Evolutionary conservation across 169 alveolate genomes (phyloP).

Genomic region (Plasmodium cynomolgi): DNA sequence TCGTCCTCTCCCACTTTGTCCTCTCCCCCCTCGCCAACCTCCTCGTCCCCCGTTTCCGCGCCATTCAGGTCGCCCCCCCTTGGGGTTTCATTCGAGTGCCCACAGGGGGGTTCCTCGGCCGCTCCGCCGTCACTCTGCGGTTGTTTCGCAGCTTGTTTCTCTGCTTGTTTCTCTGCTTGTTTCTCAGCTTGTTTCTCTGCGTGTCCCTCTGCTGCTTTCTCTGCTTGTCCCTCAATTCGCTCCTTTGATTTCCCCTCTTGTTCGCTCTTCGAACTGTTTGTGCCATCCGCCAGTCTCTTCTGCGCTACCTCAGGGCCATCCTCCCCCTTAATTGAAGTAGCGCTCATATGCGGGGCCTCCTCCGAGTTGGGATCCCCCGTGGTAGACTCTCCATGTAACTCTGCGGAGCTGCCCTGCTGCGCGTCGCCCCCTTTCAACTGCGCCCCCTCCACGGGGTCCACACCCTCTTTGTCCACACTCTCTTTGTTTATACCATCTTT

Average conservation of each 20-base stretch:
- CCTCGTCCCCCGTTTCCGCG: not conserved
- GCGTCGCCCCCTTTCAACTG: not conserved
- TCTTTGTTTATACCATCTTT: no score
- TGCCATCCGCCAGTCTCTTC: not conserved
- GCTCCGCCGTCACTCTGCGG: not conserved
- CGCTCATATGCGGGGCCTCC: not conserved
- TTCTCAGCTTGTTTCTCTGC: not conserved
- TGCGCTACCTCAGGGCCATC: not conserved
- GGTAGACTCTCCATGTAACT: not conserved
- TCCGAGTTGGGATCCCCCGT: not conserved
- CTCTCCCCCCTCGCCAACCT: not conserved
- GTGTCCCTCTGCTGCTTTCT: not conserved
- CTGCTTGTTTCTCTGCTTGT: not conserved
- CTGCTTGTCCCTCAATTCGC: not conserved
- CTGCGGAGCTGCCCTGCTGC: not conserved
- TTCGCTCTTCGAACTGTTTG: not conserved
- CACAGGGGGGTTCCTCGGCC: not conserved
- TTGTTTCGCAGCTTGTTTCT: not conserved
- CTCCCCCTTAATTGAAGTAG: not conserved
- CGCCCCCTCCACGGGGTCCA: not conserved
- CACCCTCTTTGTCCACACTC: not conserved
- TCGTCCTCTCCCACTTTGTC: not conserved
- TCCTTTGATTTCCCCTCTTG: not conserved
- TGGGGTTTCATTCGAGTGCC: not conserved
- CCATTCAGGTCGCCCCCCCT: not conserved